These are phyloP conservation scores for Sporothrix brunneoviolacea DNA, from an alignment of 2,329 filamentous ascomycete genomes.

Conservation along the genomic window DNA sequence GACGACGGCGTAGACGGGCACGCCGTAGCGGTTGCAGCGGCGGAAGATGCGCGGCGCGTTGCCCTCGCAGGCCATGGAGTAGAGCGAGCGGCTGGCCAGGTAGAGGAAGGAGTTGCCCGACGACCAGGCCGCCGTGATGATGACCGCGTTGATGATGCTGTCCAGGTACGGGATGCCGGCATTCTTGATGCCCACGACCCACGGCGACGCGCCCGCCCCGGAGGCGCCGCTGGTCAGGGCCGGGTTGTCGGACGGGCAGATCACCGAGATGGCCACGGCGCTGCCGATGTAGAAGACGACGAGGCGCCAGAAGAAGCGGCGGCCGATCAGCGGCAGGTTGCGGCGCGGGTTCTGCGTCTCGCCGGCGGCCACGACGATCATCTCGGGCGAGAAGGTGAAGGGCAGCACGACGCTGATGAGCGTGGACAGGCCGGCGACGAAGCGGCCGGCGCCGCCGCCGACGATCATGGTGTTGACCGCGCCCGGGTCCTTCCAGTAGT, in stretches of 20 bases:
- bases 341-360: conserved; percentile 74
- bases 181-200: conserved; percentile 45
- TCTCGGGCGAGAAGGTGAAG: conserved; percentile 14
- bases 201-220: conserved; percentile 36
- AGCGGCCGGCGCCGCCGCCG: too few relatives aligned
- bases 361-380: conserved; percentile 46
- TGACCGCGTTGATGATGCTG: conserved; percentile 52
- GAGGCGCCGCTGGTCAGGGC: conserved; percentile 9
- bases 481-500: conserved; percentile 32
- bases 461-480: too few relatives aligned
- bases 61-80: conserved; percentile 31
- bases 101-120: conserved; percentile 55
- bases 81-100: conserved; percentile 34
- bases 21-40: conserved; percentile 28
- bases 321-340: conserved; percentile 71
- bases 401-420: too few relatives aligned
- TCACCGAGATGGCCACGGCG: conserved; percentile 68
- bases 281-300: conserved; percentile 71
- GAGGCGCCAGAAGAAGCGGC: conserved; percentile 75
- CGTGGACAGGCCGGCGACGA: too few relatives aligned
- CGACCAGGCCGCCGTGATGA: conserved; percentile 50
- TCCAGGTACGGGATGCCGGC: conserved; percentile 43
- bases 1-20: conserved; percentile 32
- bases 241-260: conserved; percentile 51
- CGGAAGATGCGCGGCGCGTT: conserved; percentile 33